Evolutionary conservation across 331 rosid species (phyloP).

Genomic region (Saraca asoca): DNA sequence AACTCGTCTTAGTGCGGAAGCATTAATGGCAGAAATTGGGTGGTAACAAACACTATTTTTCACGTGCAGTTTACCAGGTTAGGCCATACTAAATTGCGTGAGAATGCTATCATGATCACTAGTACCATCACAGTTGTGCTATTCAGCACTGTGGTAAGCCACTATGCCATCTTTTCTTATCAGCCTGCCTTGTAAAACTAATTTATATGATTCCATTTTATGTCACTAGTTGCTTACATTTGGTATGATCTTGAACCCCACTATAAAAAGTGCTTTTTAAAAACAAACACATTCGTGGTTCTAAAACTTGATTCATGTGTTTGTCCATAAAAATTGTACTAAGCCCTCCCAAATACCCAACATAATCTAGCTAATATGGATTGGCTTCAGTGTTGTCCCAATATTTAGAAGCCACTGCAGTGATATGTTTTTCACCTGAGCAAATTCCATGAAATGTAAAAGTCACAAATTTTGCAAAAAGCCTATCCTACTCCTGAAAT

Average conservation of each 20-base stretch:
- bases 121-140: conserved; percentile 94
- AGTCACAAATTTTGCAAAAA: too few species aligned
- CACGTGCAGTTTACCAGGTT: conserved; percentile 72
- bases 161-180: conserved; percentile 22
- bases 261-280: background rate
- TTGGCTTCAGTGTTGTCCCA: too few species aligned
- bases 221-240: conserved; percentile 6
- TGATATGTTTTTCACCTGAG: too few species aligned
- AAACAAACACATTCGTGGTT: background rate
- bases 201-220: too few species aligned
- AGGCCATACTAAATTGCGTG: conserved; percentile 72
- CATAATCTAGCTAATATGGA: too few species aligned
- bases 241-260: conserved; percentile 4
- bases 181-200: conserved; percentile 17
- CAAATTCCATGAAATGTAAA: too few species aligned
- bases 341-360: background rate
- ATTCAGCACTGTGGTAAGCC: conserved; percentile 92
- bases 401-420: too few species aligned
- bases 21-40: background rate
- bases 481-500: too few species aligned
- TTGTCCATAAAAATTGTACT: background rate
- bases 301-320: background rate
- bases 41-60: conserved; percentile 11
- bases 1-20: background rate
- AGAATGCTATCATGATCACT: conserved; percentile 88